phyloP scores from a whole-genome alignment of 176 grass and related monocot genomes.

The Aegilops tauschii region DNA sequence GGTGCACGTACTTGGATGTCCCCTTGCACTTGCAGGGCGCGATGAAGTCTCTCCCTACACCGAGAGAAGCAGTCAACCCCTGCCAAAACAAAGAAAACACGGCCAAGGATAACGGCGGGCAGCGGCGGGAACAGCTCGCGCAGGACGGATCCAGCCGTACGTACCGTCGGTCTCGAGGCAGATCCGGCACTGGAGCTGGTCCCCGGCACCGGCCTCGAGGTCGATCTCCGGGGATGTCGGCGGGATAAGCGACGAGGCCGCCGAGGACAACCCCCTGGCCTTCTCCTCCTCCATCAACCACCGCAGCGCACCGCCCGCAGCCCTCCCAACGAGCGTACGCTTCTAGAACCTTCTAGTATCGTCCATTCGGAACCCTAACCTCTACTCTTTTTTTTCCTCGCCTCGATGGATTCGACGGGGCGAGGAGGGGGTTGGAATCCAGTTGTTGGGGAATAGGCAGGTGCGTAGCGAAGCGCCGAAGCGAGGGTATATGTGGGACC shows the following conservation, averaged over 20 bases:
- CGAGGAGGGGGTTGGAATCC: not conserved
- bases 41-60: constrained; percentile 96
- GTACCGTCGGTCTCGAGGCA: constrained; percentile 94
- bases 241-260: constrained; percentile 66
- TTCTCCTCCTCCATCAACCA: constrained; percentile 63
- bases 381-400: not conserved
- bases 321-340: not conserved
- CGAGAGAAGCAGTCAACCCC: constrained; percentile 3
- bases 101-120: not conserved
- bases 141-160: not conserved
- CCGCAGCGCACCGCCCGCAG: not conserved
- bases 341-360: constrained; percentile 12
- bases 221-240: constrained; percentile 68
- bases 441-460: not conserved
- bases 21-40: constrained; percentile 99
- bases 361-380: constrained; percentile 34
- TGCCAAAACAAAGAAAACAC: not conserved
- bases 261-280: constrained; percentile 22
- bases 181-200: constrained; percentile 98
- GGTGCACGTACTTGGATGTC: constrained; percentile 96
- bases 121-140: not conserved
- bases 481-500: constrained; percentile 30
- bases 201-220: constrained; percentile 78
- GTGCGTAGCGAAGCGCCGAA: constrained; percentile 21
- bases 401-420: constrained; percentile 21